Evolutionary conservation across 352 stramenopile species (phyloP).

Genomic region (Phytophthora rubi): DNA sequence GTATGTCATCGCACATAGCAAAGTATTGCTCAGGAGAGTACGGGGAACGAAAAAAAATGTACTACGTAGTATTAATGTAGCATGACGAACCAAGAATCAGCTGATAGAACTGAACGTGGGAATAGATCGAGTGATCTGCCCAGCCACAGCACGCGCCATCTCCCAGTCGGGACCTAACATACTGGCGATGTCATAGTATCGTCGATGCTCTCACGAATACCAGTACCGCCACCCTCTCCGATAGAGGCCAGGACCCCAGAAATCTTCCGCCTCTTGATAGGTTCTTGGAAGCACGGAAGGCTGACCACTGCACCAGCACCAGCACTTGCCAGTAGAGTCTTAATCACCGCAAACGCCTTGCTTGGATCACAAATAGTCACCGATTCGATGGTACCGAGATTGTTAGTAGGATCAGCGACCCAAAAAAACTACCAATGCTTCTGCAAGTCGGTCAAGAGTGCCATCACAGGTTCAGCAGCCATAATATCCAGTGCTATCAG

Average conservation of each 20-base stretch:
- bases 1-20: too few relatives aligned
- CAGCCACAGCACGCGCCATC: too few relatives aligned
- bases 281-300: slow-evolving; percentile 36
- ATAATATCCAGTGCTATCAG: slow-evolving; percentile 35
- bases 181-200: slow-evolving; percentile 43
- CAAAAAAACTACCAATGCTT: slow-evolving; percentile 35
- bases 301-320: slow-evolving; percentile 25
- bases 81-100: too few relatives aligned
- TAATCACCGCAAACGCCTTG: slow-evolving; percentile 38
- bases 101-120: too few relatives aligned
- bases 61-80: too few relatives aligned
- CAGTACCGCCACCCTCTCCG: slow-evolving; percentile 19
- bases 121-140: too few relatives aligned
- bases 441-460: slow-evolving; percentile 37
- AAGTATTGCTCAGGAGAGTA: too few relatives aligned
- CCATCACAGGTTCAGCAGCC: slow-evolving; percentile 24
- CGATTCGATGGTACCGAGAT: slow-evolving; percentile 14
- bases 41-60: too few relatives aligned
- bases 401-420: slow-evolving; percentile 13
- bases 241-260: slow-evolving; percentile 19
- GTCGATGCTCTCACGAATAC: slow-evolving; percentile 35
- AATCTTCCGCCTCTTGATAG: slow-evolving; percentile 36
- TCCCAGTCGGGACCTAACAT: neutral
- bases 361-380: slow-evolving; percentile 26
- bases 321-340: slow-evolving; percentile 20